Evolutionary conservation across 2,329 filamentous ascomycete genomes (phyloP).

Genomic region (Endothia cerciana): DNA sequence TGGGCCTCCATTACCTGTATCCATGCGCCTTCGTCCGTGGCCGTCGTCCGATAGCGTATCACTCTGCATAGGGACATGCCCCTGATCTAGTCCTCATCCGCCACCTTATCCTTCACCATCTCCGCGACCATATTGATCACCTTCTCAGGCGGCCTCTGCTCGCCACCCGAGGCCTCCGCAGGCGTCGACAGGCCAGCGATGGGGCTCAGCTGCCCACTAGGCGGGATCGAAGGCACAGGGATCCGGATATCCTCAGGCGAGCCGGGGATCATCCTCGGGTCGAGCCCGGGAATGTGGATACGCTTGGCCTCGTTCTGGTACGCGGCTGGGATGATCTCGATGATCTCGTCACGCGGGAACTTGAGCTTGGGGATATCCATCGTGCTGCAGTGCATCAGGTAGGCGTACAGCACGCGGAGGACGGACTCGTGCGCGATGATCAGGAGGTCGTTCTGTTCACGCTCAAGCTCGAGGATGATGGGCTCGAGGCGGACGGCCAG

Average conservation of each 20-base stretch:
- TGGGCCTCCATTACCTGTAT: not conserved
- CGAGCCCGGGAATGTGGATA: slow-evolving; percentile 77
- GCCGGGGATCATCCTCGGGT: slow-evolving; percentile 70
- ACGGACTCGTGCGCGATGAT: slow-evolving; percentile 99
- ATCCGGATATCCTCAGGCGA: slow-evolving; percentile 83
- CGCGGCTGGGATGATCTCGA: slow-evolving; percentile 96
- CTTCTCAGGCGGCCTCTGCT: slow-evolving; percentile 47
- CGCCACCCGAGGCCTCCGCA: slow-evolving; percentile 41
- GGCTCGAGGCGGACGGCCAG: slow-evolving; percentile 96
- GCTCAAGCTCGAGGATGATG: slow-evolving; percentile 95
- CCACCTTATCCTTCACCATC: slow-evolving; percentile 56
- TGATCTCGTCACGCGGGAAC: slow-evolving; percentile 96
- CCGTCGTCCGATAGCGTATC: not conserved
- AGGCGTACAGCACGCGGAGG: slow-evolving; percentile 94
- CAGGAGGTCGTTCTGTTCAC: slow-evolving; percentile 95
- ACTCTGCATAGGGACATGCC: not conserved
- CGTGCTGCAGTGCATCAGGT: slow-evolving; percentile 97
- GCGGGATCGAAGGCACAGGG: slow-evolving; percentile 60
- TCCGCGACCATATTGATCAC: slow-evolving; percentile 55
- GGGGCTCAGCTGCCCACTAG: slow-evolving; percentile 48
- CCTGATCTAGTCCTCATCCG: slow-evolving; percentile 51
- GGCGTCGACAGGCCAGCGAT: slow-evolving; percentile 54
- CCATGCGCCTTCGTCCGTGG: no score
- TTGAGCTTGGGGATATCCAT: slow-evolving; percentile 90
- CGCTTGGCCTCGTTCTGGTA: slow-evolving; percentile 96